phyloP scores from a whole-genome alignment of 176 grass and related monocot genomes.

The Ensete ventricosum region DNA sequence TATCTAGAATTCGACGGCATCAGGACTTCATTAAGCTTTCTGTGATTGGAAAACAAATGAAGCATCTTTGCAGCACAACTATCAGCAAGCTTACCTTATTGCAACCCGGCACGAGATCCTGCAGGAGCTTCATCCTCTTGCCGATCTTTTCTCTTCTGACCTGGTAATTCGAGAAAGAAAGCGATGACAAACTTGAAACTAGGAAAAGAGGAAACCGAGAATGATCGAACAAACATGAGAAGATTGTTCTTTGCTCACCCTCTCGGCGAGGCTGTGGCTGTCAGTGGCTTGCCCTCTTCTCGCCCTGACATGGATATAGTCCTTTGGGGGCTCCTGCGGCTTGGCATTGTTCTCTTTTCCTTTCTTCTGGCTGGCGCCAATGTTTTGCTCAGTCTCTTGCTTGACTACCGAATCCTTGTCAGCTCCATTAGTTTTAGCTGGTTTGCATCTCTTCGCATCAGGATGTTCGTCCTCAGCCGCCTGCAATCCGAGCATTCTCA shows the following conservation, averaged over 20 bases:
- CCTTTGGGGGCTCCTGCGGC: conserved; percentile 29
- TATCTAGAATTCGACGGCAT: conserved; percentile 19
- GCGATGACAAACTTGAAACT: neutral
- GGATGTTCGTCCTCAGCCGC: neutral
- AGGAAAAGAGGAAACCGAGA: neutral
- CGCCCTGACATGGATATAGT: conserved; percentile 66
- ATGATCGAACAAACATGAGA: neutral
- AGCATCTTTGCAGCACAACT: neutral
- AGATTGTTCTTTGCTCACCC: conserved; percentile 20
- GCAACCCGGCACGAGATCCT: conserved; percentile 59
- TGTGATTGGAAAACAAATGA: neutral
- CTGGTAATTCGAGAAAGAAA: conserved; percentile 17
- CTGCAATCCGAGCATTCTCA: conserved; percentile 13
- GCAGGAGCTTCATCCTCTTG: conserved; percentile 63
- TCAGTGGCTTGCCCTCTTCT: conserved; percentile 64
- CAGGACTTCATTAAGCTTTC: neutral
- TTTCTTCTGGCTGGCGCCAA: neutral
- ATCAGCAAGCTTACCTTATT: conserved; percentile 33
- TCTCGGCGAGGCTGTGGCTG: conserved; percentile 67
- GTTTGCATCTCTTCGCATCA: conserved; percentile 27
- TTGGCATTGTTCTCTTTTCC: conserved; percentile 9
- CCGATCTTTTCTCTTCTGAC: conserved; percentile 64
- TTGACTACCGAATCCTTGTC: neutral
- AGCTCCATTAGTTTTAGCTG: neutral
- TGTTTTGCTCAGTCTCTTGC: conserved; percentile 5